These are phyloP conservation scores for Candida wancherniae DNA, from an alignment of 805 yeast genomes.

Conservation along the genomic window DNA sequence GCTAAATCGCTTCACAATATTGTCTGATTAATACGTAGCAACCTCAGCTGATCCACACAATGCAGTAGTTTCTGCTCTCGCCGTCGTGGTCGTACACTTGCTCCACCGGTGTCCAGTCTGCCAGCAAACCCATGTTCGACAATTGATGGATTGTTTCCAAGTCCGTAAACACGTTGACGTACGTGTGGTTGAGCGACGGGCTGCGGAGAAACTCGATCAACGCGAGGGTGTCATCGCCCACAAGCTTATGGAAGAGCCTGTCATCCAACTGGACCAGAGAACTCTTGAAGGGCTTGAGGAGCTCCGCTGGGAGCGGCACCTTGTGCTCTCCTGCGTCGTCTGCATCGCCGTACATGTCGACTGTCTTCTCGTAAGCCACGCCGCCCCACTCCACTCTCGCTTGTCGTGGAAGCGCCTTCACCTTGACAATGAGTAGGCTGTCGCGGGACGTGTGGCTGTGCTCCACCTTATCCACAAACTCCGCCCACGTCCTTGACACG, in stretches of 20 bases:
- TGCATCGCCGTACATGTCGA: slow-evolving; percentile 36
- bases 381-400: slow-evolving; percentile 80
- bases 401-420: slow-evolving; percentile 54
- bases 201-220: slow-evolving; percentile 10
- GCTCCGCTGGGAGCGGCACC: neutral
- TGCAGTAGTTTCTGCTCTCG: slow-evolving; percentile 5
- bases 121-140: slow-evolving; percentile 10
- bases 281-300: slow-evolving; percentile 2
- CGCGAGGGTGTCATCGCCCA: slow-evolving; percentile 6
- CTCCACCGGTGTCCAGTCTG: slow-evolving; percentile 17
- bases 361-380: slow-evolving; percentile 38
- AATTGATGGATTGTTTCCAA: slow-evolving; percentile 9
- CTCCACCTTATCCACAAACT: slow-evolving; percentile 26
- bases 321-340: slow-evolving; percentile 15
- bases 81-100: slow-evolving; percentile 13
- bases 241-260: slow-evolving; percentile 1
- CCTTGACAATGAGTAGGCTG: slow-evolving; percentile 49
- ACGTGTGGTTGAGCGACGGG: slow-evolving; percentile 3
- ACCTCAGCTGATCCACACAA: slow-evolving; percentile 13
- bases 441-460: slow-evolving; percentile 16
- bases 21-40: too few species aligned
- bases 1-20: too few species aligned
- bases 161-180: slow-evolving; percentile 11
- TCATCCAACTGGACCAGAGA: slow-evolving; percentile 6
- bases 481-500: slow-evolving; percentile 42